These are phyloP conservation scores for Leccinum pellstonianum DNA, from an alignment of 768 basidiomycete species.

Conservation along the genomic window DNA sequence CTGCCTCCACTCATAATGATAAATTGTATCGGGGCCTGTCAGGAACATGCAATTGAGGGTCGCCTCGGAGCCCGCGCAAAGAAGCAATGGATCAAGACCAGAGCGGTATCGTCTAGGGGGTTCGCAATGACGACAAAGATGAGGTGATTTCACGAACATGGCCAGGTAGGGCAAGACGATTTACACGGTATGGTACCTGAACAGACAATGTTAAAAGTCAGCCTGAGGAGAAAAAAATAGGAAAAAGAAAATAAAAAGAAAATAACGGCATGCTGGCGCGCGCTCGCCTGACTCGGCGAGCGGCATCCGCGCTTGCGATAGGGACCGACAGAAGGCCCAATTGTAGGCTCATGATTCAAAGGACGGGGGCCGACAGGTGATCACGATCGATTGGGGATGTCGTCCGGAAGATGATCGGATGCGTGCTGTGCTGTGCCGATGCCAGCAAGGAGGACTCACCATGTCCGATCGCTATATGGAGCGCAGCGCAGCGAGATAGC, in stretches of 20 bases:
- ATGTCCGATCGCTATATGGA: not conserved
- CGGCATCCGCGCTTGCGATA: constrained; percentile 2
- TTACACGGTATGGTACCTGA: constrained; percentile 17
- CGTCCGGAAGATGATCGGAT: constrained; percentile 1
- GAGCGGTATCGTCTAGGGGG: not conserved
- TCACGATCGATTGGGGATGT: constrained; percentile 1
- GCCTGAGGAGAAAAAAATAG: not conserved
- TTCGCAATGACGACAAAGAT: constrained; percentile 5
- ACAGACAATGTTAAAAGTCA: constrained; percentile 12
- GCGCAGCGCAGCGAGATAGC: not conserved
- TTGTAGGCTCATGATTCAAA: constrained; percentile 5
- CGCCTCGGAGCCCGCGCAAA: constrained; percentile 35
- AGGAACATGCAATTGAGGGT: constrained; percentile 25
- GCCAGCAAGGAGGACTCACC: not conserved
- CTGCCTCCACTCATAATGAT: constrained; percentile 17
- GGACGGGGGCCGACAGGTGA: constrained; percentile 1
- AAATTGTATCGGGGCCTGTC: constrained; percentile 25
- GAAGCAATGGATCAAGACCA: constrained; percentile 2
- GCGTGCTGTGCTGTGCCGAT: not conserved
- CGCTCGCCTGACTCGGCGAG: constrained; percentile 2
- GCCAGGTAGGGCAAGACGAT: constrained; percentile 8
- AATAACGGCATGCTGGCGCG: constrained; percentile 12
- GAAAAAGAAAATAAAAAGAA: not conserved
- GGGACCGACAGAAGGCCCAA: not conserved
- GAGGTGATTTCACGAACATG: constrained; percentile 24